These are phyloP conservation scores for Thelonectria discophora DNA, from an alignment of 2,329 filamentous ascomycete species.

Conservation along the genomic window DNA sequence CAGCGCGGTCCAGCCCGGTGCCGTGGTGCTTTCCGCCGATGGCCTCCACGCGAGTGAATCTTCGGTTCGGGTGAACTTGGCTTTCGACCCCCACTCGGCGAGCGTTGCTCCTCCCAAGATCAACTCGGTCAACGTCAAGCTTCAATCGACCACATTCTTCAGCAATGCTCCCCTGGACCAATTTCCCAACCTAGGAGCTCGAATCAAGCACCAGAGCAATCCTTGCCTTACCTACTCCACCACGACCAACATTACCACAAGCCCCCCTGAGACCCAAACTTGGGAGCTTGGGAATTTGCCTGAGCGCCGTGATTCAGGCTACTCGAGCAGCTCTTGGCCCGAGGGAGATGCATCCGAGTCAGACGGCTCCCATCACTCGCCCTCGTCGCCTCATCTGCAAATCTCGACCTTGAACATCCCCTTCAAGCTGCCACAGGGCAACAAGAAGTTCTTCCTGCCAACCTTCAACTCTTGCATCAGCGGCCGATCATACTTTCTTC, in stretches of 20 bases:
- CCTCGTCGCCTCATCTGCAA: conserved; percentile 50
- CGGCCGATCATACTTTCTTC: conserved; percentile 63
- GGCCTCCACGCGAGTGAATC: conserved; percentile 55
- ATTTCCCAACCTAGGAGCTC: conserved; percentile 62
- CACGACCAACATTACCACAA: conserved; percentile 52
- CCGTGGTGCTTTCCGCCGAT: conserved; percentile 61
- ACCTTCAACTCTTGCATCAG: conserved; percentile 67
- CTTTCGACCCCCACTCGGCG: conserved; percentile 56
- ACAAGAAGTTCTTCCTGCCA: conserved; percentile 62
- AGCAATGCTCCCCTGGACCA: conserved; percentile 55
- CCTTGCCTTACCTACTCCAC: conserved; percentile 58
- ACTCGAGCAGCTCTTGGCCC: conserved; percentile 53
- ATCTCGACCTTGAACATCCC: conserved; percentile 57
- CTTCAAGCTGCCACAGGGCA: conserved; percentile 56
- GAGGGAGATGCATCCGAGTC: conserved; percentile 49
- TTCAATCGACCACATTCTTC: conserved; percentile 63
- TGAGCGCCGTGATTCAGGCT: conserved; percentile 62
- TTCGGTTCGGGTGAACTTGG: conserved; percentile 55
- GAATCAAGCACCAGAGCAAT: conserved; percentile 50
- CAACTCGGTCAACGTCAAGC: conserved; percentile 58
- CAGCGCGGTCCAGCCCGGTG: conserved; percentile 56
- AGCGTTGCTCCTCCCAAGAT: conserved; percentile 59
- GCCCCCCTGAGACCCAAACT: conserved; percentile 45
- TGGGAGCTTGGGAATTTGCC: conserved; percentile 54
- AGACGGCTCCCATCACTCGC: conserved; percentile 41